Evolutionary conservation across 495 filamentous ascomycete genomes (phyloP), one percentile per base, ranked within the genome.

Genomic region (Pseudotulostoma volvatum): DNA sequence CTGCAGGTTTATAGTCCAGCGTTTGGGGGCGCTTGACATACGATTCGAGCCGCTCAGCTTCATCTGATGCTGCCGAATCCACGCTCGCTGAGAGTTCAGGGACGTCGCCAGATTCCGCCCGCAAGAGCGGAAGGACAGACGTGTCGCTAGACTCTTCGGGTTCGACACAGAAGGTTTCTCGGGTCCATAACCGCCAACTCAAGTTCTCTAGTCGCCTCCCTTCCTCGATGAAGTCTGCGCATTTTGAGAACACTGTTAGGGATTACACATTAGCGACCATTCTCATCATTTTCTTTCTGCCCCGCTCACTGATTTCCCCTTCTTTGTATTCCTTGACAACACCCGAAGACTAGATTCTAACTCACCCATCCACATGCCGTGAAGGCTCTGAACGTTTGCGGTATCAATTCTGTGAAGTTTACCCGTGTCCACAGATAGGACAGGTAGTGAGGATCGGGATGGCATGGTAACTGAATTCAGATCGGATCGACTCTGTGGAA

Each of bases 321-420:
- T 4, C 15, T 39, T 17, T 14, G 25, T 39, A 42, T 16, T 1
- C n/a, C 14, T 7, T 21, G 17, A n/a, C 16, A 5, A 14, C 16
- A 21, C 39, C 20, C 28, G 15, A 20, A 25, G 33, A 37, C 20
- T n/a, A n/a, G n/a, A n/a, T n/a, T n/a, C n/a, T n/a, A n/a, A 70
- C 84, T 73, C 64, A 94, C 87, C 86, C 60, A 85, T 86, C 85
- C 88, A 94, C 77, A 97, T 92, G 64, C 84, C 84, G 60, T 90
- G 92, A 28, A 97, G 76, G 51, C 87, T 93, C 61, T 93, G 82
- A 9, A 81, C 76, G 53, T 93, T 93, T 38, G 78, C 67, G 1
- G 90, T 93, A 60, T 95, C 86, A 49, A 97, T 81, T 57, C 90
- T 85, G 63, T 88, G 81, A 49, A 95, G 85, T 47, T 84, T 77